Evolutionary conservation across 805 yeast genomes (phyloP).

Genomic region (Ogataea chonburiensis): DNA sequence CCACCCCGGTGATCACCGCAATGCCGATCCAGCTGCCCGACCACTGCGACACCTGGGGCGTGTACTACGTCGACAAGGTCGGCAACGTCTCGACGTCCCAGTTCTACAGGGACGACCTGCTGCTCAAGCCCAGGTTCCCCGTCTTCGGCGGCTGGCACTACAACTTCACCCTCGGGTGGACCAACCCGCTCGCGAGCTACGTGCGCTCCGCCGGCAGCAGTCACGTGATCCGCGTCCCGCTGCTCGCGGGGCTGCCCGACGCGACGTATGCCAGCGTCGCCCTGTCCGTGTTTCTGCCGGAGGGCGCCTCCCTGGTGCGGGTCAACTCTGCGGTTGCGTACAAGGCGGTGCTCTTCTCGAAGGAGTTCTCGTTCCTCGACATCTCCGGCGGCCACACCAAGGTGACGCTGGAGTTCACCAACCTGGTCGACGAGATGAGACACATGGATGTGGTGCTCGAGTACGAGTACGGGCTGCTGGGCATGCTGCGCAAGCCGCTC

Average conservation of each 20-base stretch:
- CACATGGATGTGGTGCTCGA: slow-evolving; percentile 54
- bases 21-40: slow-evolving; percentile 56
- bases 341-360: slow-evolving; percentile 31
- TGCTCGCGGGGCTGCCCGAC: slow-evolving; percentile 70
- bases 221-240: slow-evolving; percentile 65
- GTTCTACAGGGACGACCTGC: slow-evolving; percentile 42
- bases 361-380: slow-evolving; percentile 62
- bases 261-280: slow-evolving; percentile 60
- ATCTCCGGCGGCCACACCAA: slow-evolving; percentile 75
- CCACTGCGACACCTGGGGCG: slow-evolving; percentile 47
- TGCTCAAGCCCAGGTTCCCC: slow-evolving; percentile 88
- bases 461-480: slow-evolving; percentile 57
- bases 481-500: slow-evolving; percentile 63
- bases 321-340: slow-evolving; percentile 56
- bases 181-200: slow-evolving; percentile 52
- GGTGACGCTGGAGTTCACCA: slow-evolving; percentile 54
- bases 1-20: slow-evolving; percentile 59
- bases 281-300: slow-evolving; percentile 75
- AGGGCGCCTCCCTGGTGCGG: slow-evolving; percentile 65
- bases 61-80: slow-evolving; percentile 83
- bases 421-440: slow-evolving; percentile 68
- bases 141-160: slow-evolving; percentile 94
- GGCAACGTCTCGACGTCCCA: slow-evolving; percentile 88
- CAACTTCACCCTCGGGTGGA: slow-evolving; percentile 96
- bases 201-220: slow-evolving; percentile 48